Evolutionary conservation across 768 basidiomycete genomes (phyloP), one percentile per base, ranked within the genome.

Genomic region (Dacryopinax primogenitus): DNA sequence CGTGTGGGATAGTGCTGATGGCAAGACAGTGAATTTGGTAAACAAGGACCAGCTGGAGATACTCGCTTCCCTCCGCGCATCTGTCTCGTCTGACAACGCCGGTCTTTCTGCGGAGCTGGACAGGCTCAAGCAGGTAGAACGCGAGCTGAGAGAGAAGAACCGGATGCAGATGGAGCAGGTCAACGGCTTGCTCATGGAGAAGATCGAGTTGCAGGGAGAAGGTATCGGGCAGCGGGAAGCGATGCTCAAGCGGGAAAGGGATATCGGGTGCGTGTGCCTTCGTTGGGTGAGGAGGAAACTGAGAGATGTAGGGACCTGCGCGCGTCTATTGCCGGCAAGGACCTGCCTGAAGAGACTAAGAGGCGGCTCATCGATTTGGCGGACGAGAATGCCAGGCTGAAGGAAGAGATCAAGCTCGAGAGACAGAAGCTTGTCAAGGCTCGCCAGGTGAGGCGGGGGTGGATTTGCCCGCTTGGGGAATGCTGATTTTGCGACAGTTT

Each of bases 11-110:
- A 6, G 61, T 70, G 66, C 11, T 67, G 51, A 32, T 47, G 32
- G 21, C 30, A 1, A 18, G 45, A 21, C 70, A 95, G 93, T 97
- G 71, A 88, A 84, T 47, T 81, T 98, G 45, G 87, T 97, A 47
- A 89, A 92, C 78, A 92, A 90, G 73, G 92, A 96, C 72, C 92
- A 97, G 73, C 78, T 93, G 23, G 93, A 94, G 63, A 92, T 94
- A 66, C 84, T 98, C 33, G 81, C 86, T 1, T 85, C 85, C 4
- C 77, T 96, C 30, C 86, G 94, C 41, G 90, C 92, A 66, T 92
- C 89, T 1, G 89, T 95, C 44, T 87, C 86, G 71, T 86, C 89
- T 72, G 94, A 97, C 74, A 92, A 92, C 74, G 80, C 80, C 13
- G 82, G 78, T 15, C 80, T 94, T 11, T 88, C 89, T 71, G 77